Conservation (phyloP, 768 basidiomycete species). For the Saitozyma podzolica region DNA sequence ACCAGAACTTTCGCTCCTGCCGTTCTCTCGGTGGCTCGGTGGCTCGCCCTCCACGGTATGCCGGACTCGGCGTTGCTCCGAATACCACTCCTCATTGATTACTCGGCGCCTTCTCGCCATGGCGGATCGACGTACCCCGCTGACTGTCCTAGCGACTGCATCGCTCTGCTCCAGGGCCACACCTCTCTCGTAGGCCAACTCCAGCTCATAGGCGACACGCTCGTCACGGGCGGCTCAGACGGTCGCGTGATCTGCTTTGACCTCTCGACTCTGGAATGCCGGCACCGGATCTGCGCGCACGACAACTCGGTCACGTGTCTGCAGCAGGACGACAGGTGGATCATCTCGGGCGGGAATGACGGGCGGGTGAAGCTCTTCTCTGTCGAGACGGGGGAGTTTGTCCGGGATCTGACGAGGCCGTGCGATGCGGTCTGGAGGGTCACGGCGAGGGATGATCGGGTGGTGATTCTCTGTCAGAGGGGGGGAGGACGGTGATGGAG, state of each 20-base stretch:
- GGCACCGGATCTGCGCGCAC: slow-evolving; percentile 75
- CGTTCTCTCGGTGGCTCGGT: no score
- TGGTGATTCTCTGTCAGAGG: slow-evolving; percentile 77
- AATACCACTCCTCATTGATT: no score
- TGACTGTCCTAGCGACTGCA: slow-evolving; percentile 62
- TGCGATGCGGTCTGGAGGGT: slow-evolving; percentile 80
- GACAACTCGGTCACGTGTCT: slow-evolving; percentile 81
- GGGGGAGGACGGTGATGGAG: slow-evolving; percentile 82
- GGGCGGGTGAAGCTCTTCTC: slow-evolving; percentile 64
- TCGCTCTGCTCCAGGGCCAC: slow-evolving; percentile 84
- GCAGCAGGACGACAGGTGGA: slow-evolving; percentile 78
- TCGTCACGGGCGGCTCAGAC: slow-evolving; percentile 84
- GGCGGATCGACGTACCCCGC: background rate
- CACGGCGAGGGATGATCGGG: slow-evolving; percentile 68
- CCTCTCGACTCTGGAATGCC: slow-evolving; percentile 50
- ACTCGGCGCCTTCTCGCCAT: background rate
- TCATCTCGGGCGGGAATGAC: slow-evolving; percentile 75
- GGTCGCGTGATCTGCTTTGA: slow-evolving; percentile 78
- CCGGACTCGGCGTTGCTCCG: no score
- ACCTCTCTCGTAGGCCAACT: slow-evolving; percentile 89
- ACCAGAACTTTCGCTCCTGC: no score
- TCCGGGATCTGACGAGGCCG: slow-evolving; percentile 74
- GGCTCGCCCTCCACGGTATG: no score
- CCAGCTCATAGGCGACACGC: slow-evolving; percentile 65
- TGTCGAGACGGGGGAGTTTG: slow-evolving; percentile 62